Evolutionary conservation across 2,329 filamentous ascomycete genomes (phyloP), one percentile per base, ranked within the genome.

Genomic region (Fusarium beomiforme): DNA sequence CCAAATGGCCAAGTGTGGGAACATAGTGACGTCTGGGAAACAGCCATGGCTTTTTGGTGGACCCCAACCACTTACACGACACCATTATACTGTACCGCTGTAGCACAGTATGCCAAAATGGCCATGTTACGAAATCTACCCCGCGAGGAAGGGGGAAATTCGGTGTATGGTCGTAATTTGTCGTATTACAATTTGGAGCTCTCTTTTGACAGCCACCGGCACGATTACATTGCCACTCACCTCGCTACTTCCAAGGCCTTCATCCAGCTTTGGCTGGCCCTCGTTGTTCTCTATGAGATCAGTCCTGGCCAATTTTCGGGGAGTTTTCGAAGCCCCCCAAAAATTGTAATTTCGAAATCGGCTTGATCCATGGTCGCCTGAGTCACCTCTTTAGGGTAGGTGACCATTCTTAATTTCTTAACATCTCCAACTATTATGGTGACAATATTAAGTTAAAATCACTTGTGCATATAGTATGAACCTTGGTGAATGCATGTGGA

Each of bases 1-100:
- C 41, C 29, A 26, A 36, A 29, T 21, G 33, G 13, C 17, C 14
- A 34, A 24, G 42, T 24, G 23, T 44, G 49, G 37, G 41, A 59
- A 60, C 42, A 64, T 57, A 47, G 70, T 74, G 72, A 74, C 69
- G 69, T 74, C 43, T 42, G 54, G 64, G 51, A 67, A 53, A 57
- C 59, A 54, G 31, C 34, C 31, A 49, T 42, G 44, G 43, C 29
- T 63, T 24, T 42, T 42, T 33, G 16, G 26, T 59, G 21, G 36
- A 44, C 24, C 17, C 49, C 54, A 31, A 34, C 26, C 39, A 24
- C 46, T 54, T 42, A 26, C 56, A 55, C 34, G 16, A 16, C 29
- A 21, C 23, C n/a, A 23, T 42, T 41, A 13, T 33, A 26, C 29
- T 56, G 37, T 34, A 13, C 17, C 23, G 23, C 23, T 19, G 41